These are phyloP conservation scores for Novymonas esmeraldas DNA, from an alignment of 208 protist species.

Conservation along the genomic window DNA sequence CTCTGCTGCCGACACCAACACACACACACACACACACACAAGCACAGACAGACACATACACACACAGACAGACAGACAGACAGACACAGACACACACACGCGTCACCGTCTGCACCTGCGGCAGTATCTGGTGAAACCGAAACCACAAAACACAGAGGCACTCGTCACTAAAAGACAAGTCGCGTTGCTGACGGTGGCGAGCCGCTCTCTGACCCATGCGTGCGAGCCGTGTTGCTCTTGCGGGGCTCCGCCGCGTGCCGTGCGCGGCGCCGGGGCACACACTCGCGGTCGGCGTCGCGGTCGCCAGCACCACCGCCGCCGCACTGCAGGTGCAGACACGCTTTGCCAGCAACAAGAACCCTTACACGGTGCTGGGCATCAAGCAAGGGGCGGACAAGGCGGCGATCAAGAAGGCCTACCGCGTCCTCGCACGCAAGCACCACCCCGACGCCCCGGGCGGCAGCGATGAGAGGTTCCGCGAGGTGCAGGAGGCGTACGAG, in stretches of 20 bases:
- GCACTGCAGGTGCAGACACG: conserved; percentile 29
- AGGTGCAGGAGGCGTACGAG: conserved; percentile 92
- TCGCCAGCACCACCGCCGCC: background rate
- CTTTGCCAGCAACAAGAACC: conserved; percentile 70
- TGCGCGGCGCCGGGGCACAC: background rate
- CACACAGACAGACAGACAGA: background rate
- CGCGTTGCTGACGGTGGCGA: too few relatives aligned
- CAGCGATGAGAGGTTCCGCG: conserved; percentile 87
- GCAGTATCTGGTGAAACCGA: background rate
- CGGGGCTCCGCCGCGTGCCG: conserved; percentile 25
- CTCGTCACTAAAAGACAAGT: too few relatives aligned
- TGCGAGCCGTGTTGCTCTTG: conserved; percentile 4
- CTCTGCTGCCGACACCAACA: background rate
- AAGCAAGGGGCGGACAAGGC: conserved; percentile 80
- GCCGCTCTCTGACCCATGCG: conserved; percentile 3
- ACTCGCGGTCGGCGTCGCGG: conserved; percentile 13
- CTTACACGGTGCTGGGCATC: conserved; percentile 91
- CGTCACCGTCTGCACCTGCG: background rate
- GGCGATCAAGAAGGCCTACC: conserved; percentile 92
- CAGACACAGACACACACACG: background rate
- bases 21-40: background rate
- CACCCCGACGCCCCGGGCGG: conserved; percentile 91
- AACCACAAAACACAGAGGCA: too few relatives aligned
- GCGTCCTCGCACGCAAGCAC: conserved; percentile 85
- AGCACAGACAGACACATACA: background rate